Evolutionary conservation across 1,284 basidiomycete species (phyloP), one percentile per base, ranked within the genome.

Genomic region (Gomphus sp.): DNA sequence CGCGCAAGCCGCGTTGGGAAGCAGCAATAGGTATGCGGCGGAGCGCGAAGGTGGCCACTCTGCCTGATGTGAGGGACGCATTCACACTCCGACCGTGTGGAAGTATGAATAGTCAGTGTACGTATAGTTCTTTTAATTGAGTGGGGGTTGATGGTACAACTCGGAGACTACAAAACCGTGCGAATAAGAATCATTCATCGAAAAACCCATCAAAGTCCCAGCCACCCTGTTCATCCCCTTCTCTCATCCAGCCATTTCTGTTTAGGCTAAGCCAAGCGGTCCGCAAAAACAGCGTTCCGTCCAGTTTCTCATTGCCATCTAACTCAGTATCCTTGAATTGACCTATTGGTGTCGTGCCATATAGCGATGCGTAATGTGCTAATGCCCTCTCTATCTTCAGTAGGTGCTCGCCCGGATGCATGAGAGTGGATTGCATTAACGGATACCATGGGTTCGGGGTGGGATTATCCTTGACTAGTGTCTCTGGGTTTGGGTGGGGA

Each of bases 381-480:
- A 87, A 69, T 4, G 84, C 72, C 18, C 85, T 76, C 64, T 82
- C 78, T 9, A 76, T 65, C 69, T 87, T 87, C 61, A 77, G 74
- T 3, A 86, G 66, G 66, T 88, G 86, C 60, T 85, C 82, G 64
- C 86, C 81, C 4, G 80, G 79, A 62, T 82, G 78, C 22, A 74
- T 66, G 53, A 82, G 64, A 44, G 76, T 70, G 41, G 72, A 71
- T 62, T 80, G 75, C 45, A 83, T 62, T 56, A 87, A 69, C n/a
- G 79, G 73, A 22, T 79, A 70, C 84, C 83, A 86, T 3, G 76
- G 68, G 62, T 82, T 79, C 16, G 77, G 76, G 2, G 69, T 71
- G n/a, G 63, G 65, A 0, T 71, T 66, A 1, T 66, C 63, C 0
- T 68, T 63, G 11, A 72, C 71, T 33, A 76, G 70, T 4, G 72